Evolutionary conservation across 371 early-diverging fungal genomes (phyloP).

Genomic region (Rhizopus sp.): DNA sequence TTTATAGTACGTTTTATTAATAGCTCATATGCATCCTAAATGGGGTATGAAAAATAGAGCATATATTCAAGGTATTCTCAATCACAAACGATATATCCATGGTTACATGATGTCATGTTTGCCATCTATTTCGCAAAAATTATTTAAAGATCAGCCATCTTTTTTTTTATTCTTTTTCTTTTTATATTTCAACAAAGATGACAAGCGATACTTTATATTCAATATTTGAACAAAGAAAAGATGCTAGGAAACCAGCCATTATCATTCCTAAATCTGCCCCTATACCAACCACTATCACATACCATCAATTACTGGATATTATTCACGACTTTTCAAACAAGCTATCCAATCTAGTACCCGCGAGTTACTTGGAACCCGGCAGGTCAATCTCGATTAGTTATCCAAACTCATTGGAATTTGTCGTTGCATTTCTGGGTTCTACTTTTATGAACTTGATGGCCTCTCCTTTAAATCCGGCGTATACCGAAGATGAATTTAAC

Average conservation of each 20-base stretch:
- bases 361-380: constrained; percentile 48
- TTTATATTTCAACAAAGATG: not conserved
- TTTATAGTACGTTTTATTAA: too few relatives aligned
- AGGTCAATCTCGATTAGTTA: constrained; percentile 69
- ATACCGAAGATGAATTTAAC: constrained; percentile 73
- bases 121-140: not conserved
- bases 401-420: constrained; percentile 72
- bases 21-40: too few relatives aligned
- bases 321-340: constrained; percentile 42
- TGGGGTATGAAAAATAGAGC: too few relatives aligned
- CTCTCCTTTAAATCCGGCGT: constrained; percentile 79
- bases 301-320: constrained; percentile 33
- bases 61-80: too few relatives aligned
- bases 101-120: constrained; percentile 18
- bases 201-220: constrained; percentile 25
- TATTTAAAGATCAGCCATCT: constrained; percentile 1
- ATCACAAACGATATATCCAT: constrained; percentile 1
- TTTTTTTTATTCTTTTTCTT: constrained; percentile 1
- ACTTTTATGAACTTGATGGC: constrained; percentile 66
- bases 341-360: constrained; percentile 32
- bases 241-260: constrained; percentile 28
- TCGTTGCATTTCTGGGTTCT: constrained; percentile 70
- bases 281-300: constrained; percentile 33
- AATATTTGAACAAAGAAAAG: constrained; percentile 26
- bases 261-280: constrained; percentile 49